Evolutionary conservation across 2,329 filamentous ascomycete genomes (phyloP), one percentile per base, ranked within the genome.

Genomic region (Cytospora piceae): DNA sequence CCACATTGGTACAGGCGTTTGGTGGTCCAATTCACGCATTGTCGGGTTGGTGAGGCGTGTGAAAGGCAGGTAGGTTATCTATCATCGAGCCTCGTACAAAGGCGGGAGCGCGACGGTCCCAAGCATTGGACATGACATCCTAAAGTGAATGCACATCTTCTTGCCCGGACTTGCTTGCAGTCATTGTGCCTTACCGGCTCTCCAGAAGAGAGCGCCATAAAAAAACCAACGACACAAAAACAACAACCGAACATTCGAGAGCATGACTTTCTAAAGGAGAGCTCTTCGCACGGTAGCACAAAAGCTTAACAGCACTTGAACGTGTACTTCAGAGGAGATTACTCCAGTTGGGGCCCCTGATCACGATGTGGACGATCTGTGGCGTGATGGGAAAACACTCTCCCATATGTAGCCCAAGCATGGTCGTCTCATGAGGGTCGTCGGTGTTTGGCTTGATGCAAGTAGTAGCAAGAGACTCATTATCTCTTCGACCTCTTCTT

Each of bases 401-500:
- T 8, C 46, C 24, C 7, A 12, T n/a, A 14, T 24, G 46, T 14
- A 22, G 46, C 4, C 46, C 53, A 15, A 46, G 51, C 24, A 27
- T 29, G 53, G 37, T 17, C 55, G 42, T 53, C 54, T 62, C 29
- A 29, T 31, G 53, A 32, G 37, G 32, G 61, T 31, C 53, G 53
- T 51, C 37, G 54, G 53, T 52, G 51, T 29, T 42, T 57, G 53
- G 27, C 53, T 37, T 37, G 22, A 27, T 57, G 37, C 37, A 57
- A 42, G 46, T 55, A 52, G 32, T 52, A 29, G 29, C 15, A 32
- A 46, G 31, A 53, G 29, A 24, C 22, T 27, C 56, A 32, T 74
- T 70, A 78, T 65, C 73, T 71, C 71, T 77, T 79, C 67, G 77
- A 77, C 66, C 78, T 81, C 69, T 76, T 81, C 69, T 77, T 80